These are phyloP conservation scores for Rhizophlyctis rosea DNA, from an alignment of 192 early-diverging fungal genomes.

Conservation along the genomic window DNA sequence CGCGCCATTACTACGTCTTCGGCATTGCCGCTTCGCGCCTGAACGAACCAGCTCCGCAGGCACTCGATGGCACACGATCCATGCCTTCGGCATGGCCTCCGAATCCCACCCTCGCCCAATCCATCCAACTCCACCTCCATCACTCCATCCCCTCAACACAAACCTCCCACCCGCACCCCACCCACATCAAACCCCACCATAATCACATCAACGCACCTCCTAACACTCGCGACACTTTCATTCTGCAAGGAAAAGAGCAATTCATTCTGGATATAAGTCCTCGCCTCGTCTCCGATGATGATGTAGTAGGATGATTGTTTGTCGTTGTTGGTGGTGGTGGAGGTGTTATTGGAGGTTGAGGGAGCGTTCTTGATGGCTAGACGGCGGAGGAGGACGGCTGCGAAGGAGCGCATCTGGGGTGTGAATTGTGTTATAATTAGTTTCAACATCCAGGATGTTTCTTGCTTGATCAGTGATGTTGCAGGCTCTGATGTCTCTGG, in stretches of 20 bases:
- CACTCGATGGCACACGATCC: no score
- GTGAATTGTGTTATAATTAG: no score
- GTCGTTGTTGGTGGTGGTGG: constrained; percentile 37
- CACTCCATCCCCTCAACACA: no score
- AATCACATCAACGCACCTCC: no score
- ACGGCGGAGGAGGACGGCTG: constrained; percentile 67
- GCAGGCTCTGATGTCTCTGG: background rate
- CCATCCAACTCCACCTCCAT: no score
- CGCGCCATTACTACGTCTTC: no score
- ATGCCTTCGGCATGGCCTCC: no score
- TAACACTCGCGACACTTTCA: constrained; percentile 68
- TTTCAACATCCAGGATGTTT: background rate
- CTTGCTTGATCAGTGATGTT: background rate
- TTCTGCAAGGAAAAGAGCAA: constrained; percentile 75
- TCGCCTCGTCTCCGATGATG: constrained; percentile 59
- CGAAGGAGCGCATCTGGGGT: constrained; percentile 61
- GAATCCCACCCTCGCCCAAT: no score
- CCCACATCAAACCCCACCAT: no score
- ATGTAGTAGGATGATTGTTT: constrained; percentile 69
- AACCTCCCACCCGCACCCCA: no score
- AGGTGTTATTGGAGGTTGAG: constrained; percentile 13
- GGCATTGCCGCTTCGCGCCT: no score
- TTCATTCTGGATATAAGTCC: constrained; percentile 67
- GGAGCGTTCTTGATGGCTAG: constrained; percentile 45
- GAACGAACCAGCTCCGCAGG: no score